Evolutionary conservation across 805 yeast species (phyloP).

Genomic region (Maudiozyma turicensis): DNA sequence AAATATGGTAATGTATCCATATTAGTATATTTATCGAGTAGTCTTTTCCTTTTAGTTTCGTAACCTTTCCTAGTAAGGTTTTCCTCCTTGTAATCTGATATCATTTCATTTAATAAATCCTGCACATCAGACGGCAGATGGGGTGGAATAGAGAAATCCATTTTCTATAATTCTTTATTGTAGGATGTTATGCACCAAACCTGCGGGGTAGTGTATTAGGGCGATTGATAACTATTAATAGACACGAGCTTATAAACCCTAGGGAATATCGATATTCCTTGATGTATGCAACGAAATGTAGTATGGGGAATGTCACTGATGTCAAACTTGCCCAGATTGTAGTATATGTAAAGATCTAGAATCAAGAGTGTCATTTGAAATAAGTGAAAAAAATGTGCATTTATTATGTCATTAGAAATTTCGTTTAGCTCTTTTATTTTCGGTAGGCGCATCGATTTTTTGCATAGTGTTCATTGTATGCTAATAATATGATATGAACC

Average conservation of each 20-base stretch:
- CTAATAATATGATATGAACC: too few species aligned
- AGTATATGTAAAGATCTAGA: too few species aligned
- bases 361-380: too few species aligned
- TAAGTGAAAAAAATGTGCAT: too few species aligned
- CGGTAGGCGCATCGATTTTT: not conserved
- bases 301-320: too few species aligned
- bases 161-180: conserved; percentile 4
- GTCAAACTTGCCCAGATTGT: too few species aligned
- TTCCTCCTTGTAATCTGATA: conserved; percentile 52
- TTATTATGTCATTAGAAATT: not conserved
- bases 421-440: not conserved
- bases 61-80: conserved; percentile 69
- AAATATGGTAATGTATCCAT: not conserved
- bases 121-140: conserved; percentile 31
- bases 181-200: too few species aligned
- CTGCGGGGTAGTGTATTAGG: too few species aligned
- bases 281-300: too few species aligned
- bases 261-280: too few species aligned
- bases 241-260: too few species aligned
- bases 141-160: conserved; percentile 43
- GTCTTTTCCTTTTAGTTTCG: conserved; percentile 39
- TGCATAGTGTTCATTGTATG: not conserved
- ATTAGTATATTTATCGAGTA: conserved; percentile 9
- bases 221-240: too few species aligned
- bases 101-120: conserved; percentile 34